Evolutionary conservation across 2,329 filamentous ascomycete genomes (phyloP).

Genomic region (Microcyclospora tardicrescens): DNA sequence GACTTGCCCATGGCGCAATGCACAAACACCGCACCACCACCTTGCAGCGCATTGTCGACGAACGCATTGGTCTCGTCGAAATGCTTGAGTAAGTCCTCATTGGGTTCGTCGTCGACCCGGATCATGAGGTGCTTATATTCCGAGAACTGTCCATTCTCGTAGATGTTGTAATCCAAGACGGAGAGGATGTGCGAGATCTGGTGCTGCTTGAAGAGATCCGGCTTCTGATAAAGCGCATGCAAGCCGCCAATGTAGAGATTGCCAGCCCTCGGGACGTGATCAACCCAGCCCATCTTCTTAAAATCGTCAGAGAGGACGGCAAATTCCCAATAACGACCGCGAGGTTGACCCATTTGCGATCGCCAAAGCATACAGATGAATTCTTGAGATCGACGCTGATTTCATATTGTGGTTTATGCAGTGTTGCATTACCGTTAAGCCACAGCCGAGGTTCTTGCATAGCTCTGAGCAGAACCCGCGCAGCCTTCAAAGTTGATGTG

Average conservation of each 20-base stretch:
- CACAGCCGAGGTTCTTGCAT: too few species aligned
- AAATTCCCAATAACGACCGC: conserved; percentile 16
- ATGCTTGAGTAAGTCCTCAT: conserved; percentile 69
- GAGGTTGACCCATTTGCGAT: too few species aligned
- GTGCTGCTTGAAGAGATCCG: conserved; percentile 43
- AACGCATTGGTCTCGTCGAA: conserved; percentile 58
- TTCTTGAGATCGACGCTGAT: too few species aligned
- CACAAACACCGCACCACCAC: conserved; percentile 48
- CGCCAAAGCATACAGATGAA: too few species aligned
- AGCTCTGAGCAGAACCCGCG: too few species aligned
- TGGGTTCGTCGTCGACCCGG: conserved; percentile 75
- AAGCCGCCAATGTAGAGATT: conserved; percentile 30
- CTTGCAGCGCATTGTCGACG: conserved; percentile 59
- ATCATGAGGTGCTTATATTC: conserved; percentile 28
- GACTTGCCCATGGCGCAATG: conserved; percentile 91
- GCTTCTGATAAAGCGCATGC: conserved; percentile 28
- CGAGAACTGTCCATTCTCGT: conserved; percentile 22
- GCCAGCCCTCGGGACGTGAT: conserved; percentile 23
- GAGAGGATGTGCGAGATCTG: conserved; percentile 81
- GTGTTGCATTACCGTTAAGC: too few species aligned
- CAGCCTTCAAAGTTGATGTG: too few species aligned
- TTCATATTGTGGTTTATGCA: too few species aligned
- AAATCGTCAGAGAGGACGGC: conserved; percentile 13
- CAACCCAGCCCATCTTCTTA: conserved; percentile 25
- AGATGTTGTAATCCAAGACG: conserved; percentile 50